Conservation (phyloP, 208 protist species). For the Leishmania braziliensis region DNA sequence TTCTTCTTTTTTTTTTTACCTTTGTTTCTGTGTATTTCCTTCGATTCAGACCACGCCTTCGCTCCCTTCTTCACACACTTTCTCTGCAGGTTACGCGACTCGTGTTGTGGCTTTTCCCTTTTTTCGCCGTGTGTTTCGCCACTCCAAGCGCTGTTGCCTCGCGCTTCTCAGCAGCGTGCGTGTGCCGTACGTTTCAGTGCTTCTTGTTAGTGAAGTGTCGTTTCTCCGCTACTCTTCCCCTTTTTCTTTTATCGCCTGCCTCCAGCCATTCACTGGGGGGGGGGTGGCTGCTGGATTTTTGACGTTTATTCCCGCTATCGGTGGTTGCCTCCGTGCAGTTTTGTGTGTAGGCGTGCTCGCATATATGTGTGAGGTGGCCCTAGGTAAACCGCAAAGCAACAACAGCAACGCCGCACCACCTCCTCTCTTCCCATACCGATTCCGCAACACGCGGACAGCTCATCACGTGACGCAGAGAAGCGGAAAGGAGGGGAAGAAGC, state of each 20-base stretch:
- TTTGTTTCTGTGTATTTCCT: not conserved
- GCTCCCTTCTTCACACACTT: not conserved
- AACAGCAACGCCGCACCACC: not conserved
- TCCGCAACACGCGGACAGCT: not conserved
- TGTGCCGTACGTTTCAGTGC: not conserved
- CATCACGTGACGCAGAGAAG: not conserved
- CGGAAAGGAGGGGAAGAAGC: not conserved
- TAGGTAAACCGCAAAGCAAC: not conserved
- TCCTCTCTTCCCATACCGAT: not conserved
- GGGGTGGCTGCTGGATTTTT: not conserved
- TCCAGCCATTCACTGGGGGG: too few relatives aligned
- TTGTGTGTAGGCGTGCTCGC: not conserved
- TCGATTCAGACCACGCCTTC: not conserved
- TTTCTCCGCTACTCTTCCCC: not conserved
- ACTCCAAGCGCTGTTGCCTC: not conserved
- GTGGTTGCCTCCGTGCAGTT: not conserved
- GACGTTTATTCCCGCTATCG: not conserved
- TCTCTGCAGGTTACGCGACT: not conserved
- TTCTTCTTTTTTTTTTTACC: not conserved
- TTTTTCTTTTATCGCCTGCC: constrained; percentile 1
- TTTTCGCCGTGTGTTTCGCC: not conserved
- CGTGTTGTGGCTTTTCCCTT: not conserved
- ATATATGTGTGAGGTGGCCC: not conserved
- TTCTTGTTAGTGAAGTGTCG: not conserved
- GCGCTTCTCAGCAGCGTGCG: not conserved